These are phyloP conservation scores for Lecanoromycetidae sp. DNA, from an alignment of 2,329 filamentous ascomycete genomes.

Conservation along the genomic window DNA sequence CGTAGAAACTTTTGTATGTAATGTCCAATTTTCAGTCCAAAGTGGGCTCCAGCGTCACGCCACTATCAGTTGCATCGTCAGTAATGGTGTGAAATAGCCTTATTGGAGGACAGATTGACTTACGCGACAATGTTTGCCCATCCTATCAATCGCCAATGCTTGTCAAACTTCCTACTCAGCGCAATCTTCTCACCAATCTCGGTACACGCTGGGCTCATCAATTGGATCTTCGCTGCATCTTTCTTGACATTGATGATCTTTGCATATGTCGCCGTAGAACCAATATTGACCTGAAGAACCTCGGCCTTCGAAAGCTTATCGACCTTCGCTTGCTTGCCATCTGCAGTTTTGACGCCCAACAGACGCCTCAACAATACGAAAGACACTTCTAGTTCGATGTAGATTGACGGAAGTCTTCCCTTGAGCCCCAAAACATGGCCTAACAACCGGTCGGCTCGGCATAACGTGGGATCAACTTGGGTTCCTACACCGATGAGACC, in stretches of 20 bases:
- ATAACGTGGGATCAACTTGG: conserved; percentile 91
- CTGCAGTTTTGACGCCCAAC: conserved; percentile 91
- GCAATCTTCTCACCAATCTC: conserved; percentile 98
- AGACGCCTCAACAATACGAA: conserved; percentile 94
- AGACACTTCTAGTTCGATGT: conserved; percentile 97
- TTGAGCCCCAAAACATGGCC: conserved; percentile 94
- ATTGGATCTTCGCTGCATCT: conserved; percentile 86
- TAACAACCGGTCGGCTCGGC: conserved; percentile 96
- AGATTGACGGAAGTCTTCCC: conserved; percentile 88
- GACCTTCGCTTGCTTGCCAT: conserved; percentile 98
- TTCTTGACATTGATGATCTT: conserved; percentile 97
- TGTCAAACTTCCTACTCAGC: conserved; percentile 90
- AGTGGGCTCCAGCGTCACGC: conserved; percentile 17
- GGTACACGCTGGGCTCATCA: conserved; percentile 91
- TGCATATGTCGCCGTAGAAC: conserved; percentile 89
- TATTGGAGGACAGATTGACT: conserved; percentile 22
- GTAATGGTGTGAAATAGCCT: neutral
- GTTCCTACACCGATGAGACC: conserved; percentile 98
- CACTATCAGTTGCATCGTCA: conserved; percentile 5
- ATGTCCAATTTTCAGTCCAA: conserved; percentile 3
- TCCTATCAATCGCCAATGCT: conserved; percentile 94
- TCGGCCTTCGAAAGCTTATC: conserved; percentile 97
- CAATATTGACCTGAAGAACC: conserved; percentile 99
- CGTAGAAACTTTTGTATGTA: neutral
- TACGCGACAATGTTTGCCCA: conserved; percentile 66